phyloP scores from a whole-genome alignment of 768 basidiomycete species.

The Suillus fuscotomentosus region DNA sequence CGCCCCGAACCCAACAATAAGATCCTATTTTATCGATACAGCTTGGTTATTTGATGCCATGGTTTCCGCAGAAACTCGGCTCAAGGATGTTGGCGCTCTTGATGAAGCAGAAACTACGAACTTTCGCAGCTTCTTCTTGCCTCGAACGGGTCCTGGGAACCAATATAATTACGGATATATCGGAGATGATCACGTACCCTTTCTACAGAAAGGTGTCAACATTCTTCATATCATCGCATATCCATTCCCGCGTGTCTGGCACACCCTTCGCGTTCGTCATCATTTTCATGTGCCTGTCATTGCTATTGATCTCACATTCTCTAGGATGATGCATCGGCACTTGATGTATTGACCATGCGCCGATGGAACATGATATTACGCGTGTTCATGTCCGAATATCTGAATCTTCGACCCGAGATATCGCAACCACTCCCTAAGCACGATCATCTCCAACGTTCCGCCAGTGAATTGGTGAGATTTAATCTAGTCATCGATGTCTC shows the following conservation, averaged over 20 bases:
- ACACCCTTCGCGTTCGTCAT: constrained; percentile 62
- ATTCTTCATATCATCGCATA: constrained; percentile 87
- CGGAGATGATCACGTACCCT: constrained; percentile 94
- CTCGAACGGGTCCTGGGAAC: constrained; percentile 35
- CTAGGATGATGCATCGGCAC: constrained; percentile 86
- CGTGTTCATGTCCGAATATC: constrained; percentile 88
- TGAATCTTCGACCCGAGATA: constrained; percentile 59
- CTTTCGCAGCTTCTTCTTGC: constrained; percentile 68
- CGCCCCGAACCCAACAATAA: constrained; percentile 67
- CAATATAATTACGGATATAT: constrained; percentile 55
- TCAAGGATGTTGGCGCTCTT: constrained; percentile 67
- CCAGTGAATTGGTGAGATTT: constrained; percentile 47
- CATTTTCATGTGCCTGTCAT: not conserved
- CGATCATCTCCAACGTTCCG: constrained; percentile 34
- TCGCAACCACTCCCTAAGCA: constrained; percentile 23
- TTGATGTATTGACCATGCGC: constrained; percentile 82
- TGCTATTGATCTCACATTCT: constrained; percentile 8
- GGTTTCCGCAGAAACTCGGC: constrained; percentile 63
- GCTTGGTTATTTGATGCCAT: constrained; percentile 91
- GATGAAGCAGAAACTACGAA: constrained; percentile 37
- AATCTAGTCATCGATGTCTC: not conserved
- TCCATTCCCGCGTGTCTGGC: constrained; percentile 92
- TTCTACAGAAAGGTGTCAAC: constrained; percentile 78
- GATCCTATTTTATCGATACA: constrained; percentile 82
- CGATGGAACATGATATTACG: constrained; percentile 89